Conservation (phyloP, 2,329 filamentous ascomycete species). For the Cladosporium sp. region DNA sequence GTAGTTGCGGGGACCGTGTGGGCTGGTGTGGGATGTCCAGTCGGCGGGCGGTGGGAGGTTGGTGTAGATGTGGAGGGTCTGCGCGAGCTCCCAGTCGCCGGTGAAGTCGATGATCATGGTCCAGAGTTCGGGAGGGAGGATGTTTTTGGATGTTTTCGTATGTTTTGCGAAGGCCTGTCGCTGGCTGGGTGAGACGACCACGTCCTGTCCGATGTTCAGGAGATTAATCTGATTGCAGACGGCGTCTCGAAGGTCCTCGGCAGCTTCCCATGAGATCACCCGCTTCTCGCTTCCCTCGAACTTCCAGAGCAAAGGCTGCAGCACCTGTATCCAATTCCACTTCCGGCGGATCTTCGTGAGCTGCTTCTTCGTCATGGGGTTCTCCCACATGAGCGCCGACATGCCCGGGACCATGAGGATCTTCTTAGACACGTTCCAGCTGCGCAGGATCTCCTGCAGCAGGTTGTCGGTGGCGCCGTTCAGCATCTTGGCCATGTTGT, state of each 20-base stretch:
- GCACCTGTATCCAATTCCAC: conserved; percentile 80
- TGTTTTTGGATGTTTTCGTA: conserved; percentile 30
- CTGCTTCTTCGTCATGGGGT: conserved; percentile 81
- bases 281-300: conserved; percentile 56
- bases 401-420: conserved; percentile 82
- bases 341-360: conserved; percentile 74
- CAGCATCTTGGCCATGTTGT: conserved; percentile 81
- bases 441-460: conserved; percentile 71
- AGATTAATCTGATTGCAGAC: conserved; percentile 73
- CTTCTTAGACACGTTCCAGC: conserved; percentile 82
- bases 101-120: conserved; percentile 77
- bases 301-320: conserved; percentile 76
- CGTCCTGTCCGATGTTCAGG: conserved; percentile 65
- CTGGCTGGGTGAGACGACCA: conserved; percentile 43
- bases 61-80: conserved; percentile 72
- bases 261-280: conserved; percentile 49
- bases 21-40: conserved; percentile 60
- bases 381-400: conserved; percentile 84
- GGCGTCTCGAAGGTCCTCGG: conserved; percentile 66
- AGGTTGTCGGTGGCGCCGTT: conserved; percentile 75
- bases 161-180: conserved; percentile 33
- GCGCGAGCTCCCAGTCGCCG: conserved; percentile 85
- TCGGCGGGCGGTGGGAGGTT: conserved; percentile 65
- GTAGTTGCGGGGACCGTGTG: conserved; percentile 62
- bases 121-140: conserved; percentile 81